These are phyloP conservation scores for Botrytis fabae DNA, from an alignment of 2,329 filamentous ascomycete species.

Conservation along the genomic window DNA sequence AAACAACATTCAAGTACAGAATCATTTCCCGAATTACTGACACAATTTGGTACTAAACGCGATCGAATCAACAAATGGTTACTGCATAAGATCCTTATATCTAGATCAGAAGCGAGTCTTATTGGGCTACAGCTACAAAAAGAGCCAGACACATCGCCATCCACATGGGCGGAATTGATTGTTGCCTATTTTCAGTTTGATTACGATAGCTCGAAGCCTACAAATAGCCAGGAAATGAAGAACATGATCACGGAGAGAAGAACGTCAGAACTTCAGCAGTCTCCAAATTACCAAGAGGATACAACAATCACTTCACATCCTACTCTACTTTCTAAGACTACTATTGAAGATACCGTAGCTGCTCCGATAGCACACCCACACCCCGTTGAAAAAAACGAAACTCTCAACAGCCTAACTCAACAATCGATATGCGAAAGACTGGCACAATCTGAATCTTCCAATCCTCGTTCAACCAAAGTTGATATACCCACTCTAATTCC, in stretches of 20 bases:
- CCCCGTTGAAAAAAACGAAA: not conserved
- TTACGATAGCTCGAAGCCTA: not conserved
- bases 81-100: slow-evolving; percentile 27
- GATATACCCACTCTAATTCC: too few species aligned
- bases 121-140: slow-evolving; percentile 25
- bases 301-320: not conserved
- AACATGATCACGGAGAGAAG: too few species aligned
- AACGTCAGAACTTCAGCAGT: not conserved
- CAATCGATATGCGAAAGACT: too few species aligned
- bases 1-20: slow-evolving; percentile 22
- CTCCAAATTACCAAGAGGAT: not conserved
- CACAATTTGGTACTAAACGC: slow-evolving; percentile 31
- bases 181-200: slow-evolving; percentile 32
- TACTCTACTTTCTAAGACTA: not conserved
- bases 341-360: not conserved
- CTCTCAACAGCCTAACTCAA: too few species aligned
- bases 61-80: slow-evolving; percentile 35
- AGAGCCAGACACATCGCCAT: slow-evolving; percentile 27
- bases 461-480: not conserved
- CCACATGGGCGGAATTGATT: slow-evolving; percentile 34
- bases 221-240: rapidly evolving
- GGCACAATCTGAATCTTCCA: not conserved
- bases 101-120: slow-evolving; percentile 30
- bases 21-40: slow-evolving; percentile 27
- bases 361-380: too few species aligned